A percentile compares a stretch with the other conserved stretches of the same genome.
phyloP scores from a whole-genome alignment of 2,329 filamentous ascomycete species.

The Fusarium protoensiforme region DNA sequence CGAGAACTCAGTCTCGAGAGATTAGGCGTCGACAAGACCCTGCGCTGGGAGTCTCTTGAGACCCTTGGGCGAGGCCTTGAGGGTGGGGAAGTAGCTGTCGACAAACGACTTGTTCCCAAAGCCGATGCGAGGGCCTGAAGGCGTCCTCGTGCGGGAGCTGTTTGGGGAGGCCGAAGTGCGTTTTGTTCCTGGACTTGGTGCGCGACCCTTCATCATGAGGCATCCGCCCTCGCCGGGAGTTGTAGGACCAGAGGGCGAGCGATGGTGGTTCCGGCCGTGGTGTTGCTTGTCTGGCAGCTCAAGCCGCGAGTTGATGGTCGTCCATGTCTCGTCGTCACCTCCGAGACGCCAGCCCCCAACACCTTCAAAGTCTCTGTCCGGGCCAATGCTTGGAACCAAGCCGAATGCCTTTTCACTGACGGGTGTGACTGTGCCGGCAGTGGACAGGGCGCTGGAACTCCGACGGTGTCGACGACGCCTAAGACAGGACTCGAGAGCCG shows the following conservation, averaged over 20 bases:
- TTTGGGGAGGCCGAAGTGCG: slow-evolving; percentile 52
- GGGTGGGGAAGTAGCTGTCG: slow-evolving; percentile 57
- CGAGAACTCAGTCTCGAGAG: neutral
- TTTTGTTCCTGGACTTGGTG: slow-evolving; percentile 49
- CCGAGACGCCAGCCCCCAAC: slow-evolving; percentile 67
- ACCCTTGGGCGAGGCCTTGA: slow-evolving; percentile 46
- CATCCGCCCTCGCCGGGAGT: slow-evolving; percentile 55
- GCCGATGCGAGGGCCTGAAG: slow-evolving; percentile 53
- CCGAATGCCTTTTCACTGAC: slow-evolving; percentile 52
- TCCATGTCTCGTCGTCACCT: slow-evolving; percentile 60
- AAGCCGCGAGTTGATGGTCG: slow-evolving; percentile 63
- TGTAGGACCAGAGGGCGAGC: slow-evolving; percentile 54
- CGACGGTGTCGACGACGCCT: slow-evolving; percentile 47
- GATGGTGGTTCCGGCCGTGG: slow-evolving; percentile 53
- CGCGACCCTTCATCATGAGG: slow-evolving; percentile 57
- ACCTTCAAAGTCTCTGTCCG: slow-evolving; percentile 68
- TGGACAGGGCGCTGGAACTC: slow-evolving; percentile 50
- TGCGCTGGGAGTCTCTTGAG: slow-evolving; percentile 43
- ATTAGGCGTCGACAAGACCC: slow-evolving; percentile 34
- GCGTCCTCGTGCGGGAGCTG: slow-evolving; percentile 61
- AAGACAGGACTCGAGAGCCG: slow-evolving; percentile 27
- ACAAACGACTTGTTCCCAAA: slow-evolving; percentile 42
- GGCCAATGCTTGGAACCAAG: slow-evolving; percentile 59
- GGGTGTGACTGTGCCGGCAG: slow-evolving; percentile 47
- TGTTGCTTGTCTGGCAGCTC: slow-evolving; percentile 59